Evolutionary conservation across 768 basidiomycete genomes (phyloP).

Genomic region (Lentinus tigrinus): DNA sequence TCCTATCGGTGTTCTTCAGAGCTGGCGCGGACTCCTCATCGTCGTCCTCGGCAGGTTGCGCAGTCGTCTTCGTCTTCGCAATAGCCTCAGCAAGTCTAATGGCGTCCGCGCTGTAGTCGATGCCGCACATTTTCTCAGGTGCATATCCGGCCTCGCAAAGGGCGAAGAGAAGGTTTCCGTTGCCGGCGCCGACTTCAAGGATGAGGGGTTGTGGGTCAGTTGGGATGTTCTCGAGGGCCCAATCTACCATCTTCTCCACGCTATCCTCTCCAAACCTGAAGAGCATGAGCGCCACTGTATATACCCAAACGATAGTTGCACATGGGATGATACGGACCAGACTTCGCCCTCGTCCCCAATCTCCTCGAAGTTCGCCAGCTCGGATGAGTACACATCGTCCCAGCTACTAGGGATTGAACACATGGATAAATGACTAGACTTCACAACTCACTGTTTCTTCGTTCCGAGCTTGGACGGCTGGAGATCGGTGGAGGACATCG

Average conservation of each 20-base stretch:
- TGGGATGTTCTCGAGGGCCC: slow-evolving; percentile 59
- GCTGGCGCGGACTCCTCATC: background rate
- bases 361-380: slow-evolving; percentile 71
- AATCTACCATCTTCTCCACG: slow-evolving; percentile 77
- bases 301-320: background rate
- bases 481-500: slow-evolving; percentile 40
- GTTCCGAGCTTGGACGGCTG: slow-evolving; percentile 76
- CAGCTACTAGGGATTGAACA: slow-evolving; percentile 46
- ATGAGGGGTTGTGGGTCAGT: slow-evolving; percentile 43
- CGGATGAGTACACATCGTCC: slow-evolving; percentile 73
- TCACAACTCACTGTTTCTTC: slow-evolving; percentile 64
- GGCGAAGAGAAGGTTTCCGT: slow-evolving; percentile 73
- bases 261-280: slow-evolving; percentile 78
- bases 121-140: slow-evolving; percentile 50
- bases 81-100: slow-evolving; percentile 62
- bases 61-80: slow-evolving; percentile 34
- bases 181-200: slow-evolving; percentile 80
- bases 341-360: slow-evolving; percentile 84
- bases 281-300: background rate
- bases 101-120: slow-evolving; percentile 79
- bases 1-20: slow-evolving; percentile 10
- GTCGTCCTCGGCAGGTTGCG: background rate
- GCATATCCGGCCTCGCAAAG: slow-evolving; percentile 68
- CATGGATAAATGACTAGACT: too few species aligned
- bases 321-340: slow-evolving; percentile 54